phyloP scores from a whole-genome alignment of 768 basidiomycete species.

The Serpula lacrymans region DNA sequence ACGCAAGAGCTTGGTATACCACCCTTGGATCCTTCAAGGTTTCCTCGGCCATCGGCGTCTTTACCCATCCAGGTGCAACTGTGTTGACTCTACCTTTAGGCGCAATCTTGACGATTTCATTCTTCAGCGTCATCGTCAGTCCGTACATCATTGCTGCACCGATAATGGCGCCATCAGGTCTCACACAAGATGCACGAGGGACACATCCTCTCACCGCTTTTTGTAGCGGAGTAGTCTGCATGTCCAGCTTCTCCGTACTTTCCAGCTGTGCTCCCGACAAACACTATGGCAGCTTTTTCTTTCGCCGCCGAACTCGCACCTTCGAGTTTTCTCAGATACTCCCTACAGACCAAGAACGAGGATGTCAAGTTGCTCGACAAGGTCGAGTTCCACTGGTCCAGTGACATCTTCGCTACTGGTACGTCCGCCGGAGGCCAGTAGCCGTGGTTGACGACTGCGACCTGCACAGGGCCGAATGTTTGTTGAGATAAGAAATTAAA shows the following conservation, averaged over 20 bases:
- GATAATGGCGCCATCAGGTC: not conserved
- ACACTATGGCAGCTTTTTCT: slow-evolving; percentile 55
- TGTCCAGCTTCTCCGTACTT: slow-evolving; percentile 70
- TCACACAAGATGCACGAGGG: not conserved
- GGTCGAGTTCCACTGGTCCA: slow-evolving; percentile 62
- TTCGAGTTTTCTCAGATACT: slow-evolving; percentile 50
- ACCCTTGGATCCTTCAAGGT: slow-evolving; percentile 52
- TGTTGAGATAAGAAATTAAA: slow-evolving; percentile 39
- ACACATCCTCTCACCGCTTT: slow-evolving; percentile 50
- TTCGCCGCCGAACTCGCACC: slow-evolving; percentile 36
- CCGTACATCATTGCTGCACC: slow-evolving; percentile 73
- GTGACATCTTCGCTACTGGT: slow-evolving; percentile 53
- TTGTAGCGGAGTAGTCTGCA: slow-evolving; percentile 63
- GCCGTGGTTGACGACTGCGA: slow-evolving; percentile 62
- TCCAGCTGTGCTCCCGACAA: slow-evolving; percentile 71
- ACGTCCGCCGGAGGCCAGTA: slow-evolving; percentile 44
- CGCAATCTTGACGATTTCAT: slow-evolving; percentile 77
- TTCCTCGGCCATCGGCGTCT: slow-evolving; percentile 59
- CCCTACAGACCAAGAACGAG: slow-evolving; percentile 63
- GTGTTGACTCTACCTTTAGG: slow-evolving; percentile 68
- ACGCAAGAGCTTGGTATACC: slow-evolving; percentile 59
- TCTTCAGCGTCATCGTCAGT: slow-evolving; percentile 63
- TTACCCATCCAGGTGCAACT: slow-evolving; percentile 67
- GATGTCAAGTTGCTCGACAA: slow-evolving; percentile 63
- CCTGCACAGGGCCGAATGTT: slow-evolving; percentile 51